Evolutionary conservation across 2,329 filamentous ascomycete species (phyloP).

Genomic region (Corynespora cassiicola): DNA sequence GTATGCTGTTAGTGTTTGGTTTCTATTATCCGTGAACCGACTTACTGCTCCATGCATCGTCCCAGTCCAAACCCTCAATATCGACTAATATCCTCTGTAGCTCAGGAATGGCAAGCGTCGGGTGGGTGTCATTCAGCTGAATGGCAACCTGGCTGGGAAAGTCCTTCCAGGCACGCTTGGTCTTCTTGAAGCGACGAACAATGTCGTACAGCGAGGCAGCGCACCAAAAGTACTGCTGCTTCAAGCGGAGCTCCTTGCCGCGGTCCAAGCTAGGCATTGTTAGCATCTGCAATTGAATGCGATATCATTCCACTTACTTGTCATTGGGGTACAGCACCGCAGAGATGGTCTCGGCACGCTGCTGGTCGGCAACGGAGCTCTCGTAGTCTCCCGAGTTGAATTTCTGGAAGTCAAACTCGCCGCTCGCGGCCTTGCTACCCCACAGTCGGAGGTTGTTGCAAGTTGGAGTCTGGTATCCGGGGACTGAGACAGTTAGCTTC

Average conservation of each 20-base stretch:
- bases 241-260: slow-evolving; percentile 94
- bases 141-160: slow-evolving; percentile 96
- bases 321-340: slow-evolving; percentile 98
- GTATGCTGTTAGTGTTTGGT: slow-evolving; percentile 16
- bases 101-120: slow-evolving; percentile 94
- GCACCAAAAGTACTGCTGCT: slow-evolving; percentile 99
- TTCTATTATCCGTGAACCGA: slow-evolving; percentile 12
- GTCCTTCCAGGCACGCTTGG: slow-evolving; percentile 85
- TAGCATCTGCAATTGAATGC: slow-evolving; percentile 7
- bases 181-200: slow-evolving; percentile 97
- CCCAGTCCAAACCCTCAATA: slow-evolving; percentile 89
- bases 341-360: slow-evolving; percentile 98
- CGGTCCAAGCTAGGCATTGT: slow-evolving; percentile 68
- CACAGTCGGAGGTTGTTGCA: slow-evolving; percentile 97
- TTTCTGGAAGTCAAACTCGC: slow-evolving; percentile 99
- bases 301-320: slow-evolving; percentile 57
- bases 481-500: slow-evolving; percentile 64
- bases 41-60: slow-evolving; percentile 83
- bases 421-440: slow-evolving; percentile 96
- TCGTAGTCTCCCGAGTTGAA: slow-evolving; percentile 99
- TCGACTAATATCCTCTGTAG: slow-evolving; percentile 92
- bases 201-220: slow-evolving; percentile 96
- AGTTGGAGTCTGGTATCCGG: slow-evolving; percentile 85
- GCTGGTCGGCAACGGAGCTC: slow-evolving; percentile 96
- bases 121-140: slow-evolving; percentile 97